Evolutionary conservation across 2,329 filamentous ascomycete species (phyloP).

Genomic region (Thelonectria rubi): DNA sequence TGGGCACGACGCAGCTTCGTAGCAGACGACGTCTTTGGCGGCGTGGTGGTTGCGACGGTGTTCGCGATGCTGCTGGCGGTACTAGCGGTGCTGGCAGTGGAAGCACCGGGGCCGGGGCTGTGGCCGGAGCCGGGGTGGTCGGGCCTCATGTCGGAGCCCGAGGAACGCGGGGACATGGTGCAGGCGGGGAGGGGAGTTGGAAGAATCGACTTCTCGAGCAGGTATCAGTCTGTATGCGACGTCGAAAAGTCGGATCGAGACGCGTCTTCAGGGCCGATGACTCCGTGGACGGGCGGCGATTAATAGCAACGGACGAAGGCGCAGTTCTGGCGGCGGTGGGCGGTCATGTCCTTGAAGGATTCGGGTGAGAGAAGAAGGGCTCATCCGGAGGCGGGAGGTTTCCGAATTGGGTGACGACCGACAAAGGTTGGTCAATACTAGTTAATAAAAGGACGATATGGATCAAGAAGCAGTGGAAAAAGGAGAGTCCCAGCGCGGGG

Average conservation of each 20-base stretch:
- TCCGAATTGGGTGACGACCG: constrained; percentile 2
- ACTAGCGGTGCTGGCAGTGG: constrained; percentile 25
- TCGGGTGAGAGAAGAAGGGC: not conserved
- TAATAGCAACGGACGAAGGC: constrained; percentile 1
- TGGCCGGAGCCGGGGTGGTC: constrained; percentile 29
- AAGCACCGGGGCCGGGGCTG: constrained; percentile 26
- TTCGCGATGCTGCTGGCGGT: constrained; percentile 13
- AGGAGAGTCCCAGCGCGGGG: not conserved
- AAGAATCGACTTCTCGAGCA: not conserved
- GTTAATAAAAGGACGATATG: not conserved
- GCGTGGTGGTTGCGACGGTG: constrained; percentile 25
- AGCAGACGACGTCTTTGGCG: constrained; percentile 15
- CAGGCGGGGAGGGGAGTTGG: constrained; percentile 5
- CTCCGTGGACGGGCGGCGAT: not conserved
- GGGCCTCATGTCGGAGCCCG: constrained; percentile 17
- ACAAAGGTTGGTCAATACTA: not conserved
- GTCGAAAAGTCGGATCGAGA: not conserved
- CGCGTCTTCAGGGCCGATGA: not conserved
- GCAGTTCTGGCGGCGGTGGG: constrained; percentile 9
- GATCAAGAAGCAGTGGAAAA: not conserved
- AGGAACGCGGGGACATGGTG: constrained; percentile 34
- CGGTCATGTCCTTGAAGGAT: constrained; percentile 19
- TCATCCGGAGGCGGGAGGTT: constrained; percentile 9
- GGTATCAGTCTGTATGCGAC: not conserved
- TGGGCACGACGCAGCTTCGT: constrained; percentile 49